Conservation (phyloP, 371 early-diverging fungal species). For the Saksenaea oblongispora region DNA sequence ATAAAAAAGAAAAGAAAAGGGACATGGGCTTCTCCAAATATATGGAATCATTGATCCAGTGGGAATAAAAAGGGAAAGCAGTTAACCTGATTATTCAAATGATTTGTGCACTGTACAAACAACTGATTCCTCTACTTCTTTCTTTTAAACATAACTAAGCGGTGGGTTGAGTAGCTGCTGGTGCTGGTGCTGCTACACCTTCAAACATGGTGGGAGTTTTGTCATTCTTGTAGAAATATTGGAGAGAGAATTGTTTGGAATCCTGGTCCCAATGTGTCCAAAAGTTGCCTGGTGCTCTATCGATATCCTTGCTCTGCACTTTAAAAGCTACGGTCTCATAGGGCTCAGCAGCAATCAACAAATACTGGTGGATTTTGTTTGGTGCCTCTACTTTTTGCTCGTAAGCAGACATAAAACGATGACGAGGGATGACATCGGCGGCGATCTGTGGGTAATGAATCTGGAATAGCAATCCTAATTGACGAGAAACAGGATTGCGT, state of each 20-base stretch:
- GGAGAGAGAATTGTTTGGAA: conserved; percentile 83
- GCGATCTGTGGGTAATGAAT: conserved; percentile 92
- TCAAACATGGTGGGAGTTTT: conserved; percentile 5
- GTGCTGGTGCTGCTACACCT: conserved; percentile 4
- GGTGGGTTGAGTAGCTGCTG: background rate
- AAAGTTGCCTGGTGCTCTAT: conserved; percentile 80
- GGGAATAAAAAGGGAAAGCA: background rate
- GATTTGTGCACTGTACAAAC: background rate
- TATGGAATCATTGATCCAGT: background rate
- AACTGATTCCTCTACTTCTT: background rate
- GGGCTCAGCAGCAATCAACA: conserved; percentile 95
- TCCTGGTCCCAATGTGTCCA: conserved; percentile 97
- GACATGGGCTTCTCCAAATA: background rate
- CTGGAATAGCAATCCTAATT: conserved; percentile 92
- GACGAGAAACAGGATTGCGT: conserved; percentile 84
- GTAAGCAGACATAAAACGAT: conserved; percentile 98
- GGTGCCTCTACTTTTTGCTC: conserved; percentile 94
- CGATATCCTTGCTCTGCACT: conserved; percentile 90
- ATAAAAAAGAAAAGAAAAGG: background rate
- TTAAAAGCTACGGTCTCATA: conserved; percentile 97
- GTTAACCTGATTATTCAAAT: background rate
- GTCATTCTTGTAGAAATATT: conserved; percentile 73
- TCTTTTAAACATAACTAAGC: background rate
- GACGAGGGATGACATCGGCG: conserved; percentile 76
- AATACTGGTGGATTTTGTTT: conserved; percentile 87